Base-by-base conservation (phyloP, 2,329 filamentous ascomycete species). In the Xylaria sp. region DNA sequence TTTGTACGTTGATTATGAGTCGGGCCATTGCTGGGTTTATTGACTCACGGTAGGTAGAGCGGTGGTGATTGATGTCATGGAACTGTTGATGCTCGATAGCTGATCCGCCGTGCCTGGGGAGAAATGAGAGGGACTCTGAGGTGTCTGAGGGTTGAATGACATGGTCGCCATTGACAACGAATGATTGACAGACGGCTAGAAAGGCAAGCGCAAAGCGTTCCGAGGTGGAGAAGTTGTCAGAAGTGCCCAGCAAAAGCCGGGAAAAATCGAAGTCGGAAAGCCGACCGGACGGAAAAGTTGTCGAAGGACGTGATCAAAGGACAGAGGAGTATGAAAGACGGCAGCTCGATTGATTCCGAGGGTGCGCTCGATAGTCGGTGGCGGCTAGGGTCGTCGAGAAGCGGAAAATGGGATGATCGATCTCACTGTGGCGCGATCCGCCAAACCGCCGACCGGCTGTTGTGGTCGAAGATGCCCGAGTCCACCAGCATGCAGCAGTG, bases 131-230 rank as follows among this genome's bases (percentile, higher is more conserved):
- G 84, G 84, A 71, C 84, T 87, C 77, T 87, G 84, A 69, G 85
- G 85, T 64, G 84, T 87, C 67, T 83, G 83, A 65, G 84, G 84
- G 71, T 86, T 83, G 78, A 83, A 85, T 74, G 82, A 84, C 83
- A 87, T 87, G 72, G 72, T 81, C 75, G 72, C 70, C 66, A 69
- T 72, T 66, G 71, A 70, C 64, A 64, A 58, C 37, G 45, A n/a
- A 50, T 26, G 53, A 44, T 41, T 52, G 39, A 26, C n/a, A 41
- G 51, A 50, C 56, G 39, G 50, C 38, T 29, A 50, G 50, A 51
- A 46, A 21, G 43, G 39, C 50, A 54, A 59, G 59, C 59, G 56
- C 57, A 37, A 48, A 41, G 43, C 41, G 37, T 48, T 58, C 48
- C 41, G 46, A 44, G 39, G 50, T 41, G 42, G 53, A 59, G 26